Base-by-base conservation (phyloP, 352 stramenopile genomes). In the Peronospora farinosa region DNA sequence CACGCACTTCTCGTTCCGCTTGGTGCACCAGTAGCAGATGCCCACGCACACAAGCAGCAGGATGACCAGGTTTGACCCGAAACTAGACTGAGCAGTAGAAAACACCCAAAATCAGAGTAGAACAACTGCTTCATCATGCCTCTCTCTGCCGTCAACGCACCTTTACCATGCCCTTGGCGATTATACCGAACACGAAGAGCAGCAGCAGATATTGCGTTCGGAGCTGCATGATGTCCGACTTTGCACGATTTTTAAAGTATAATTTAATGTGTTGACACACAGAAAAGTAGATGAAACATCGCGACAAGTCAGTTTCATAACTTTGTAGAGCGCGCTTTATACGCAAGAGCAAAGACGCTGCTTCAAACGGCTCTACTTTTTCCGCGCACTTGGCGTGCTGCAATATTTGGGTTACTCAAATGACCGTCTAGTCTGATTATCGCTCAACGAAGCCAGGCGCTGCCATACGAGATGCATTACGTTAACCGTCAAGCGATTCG, bases 131-230 rank as follows among this genome's bases (percentile, higher is more conserved):
- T 23, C 5, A 13, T 19, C 28, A 44, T 17, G 2, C 0, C 12
- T 11, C 12, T 11, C 3, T 15, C 7, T 21, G 12, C n/a, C 7
- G 27, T 36, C 6, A 19, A 33, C 52, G 31, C 40, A 86, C 77
- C 76, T 86, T 87, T 41, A 87, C 65, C 49, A 89, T 53, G 8
- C 74, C 66, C 45, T 77, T 74, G 25, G 77, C 73, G 15, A 80
- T 66, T 46, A 87, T 54, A 40, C 78, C 76, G 47, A 80, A 71
- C 36, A 82, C 47, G 53, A 87, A 85, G 43, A 89, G 72, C 42
- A 89, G 72, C 63, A 89, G 62, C 55, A 89, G 54, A 51, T 87
- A 76, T 54, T 80, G 74, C 31, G 65, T 76, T 43, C 77, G 65
- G 48, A 85, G 70, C 53, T 69, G 58, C 41, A 27, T 56, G 8